These are phyloP conservation scores for Dictyostelium purpureum DNA, from an alignment of 78 protist species.

Conservation along the genomic window DNA sequence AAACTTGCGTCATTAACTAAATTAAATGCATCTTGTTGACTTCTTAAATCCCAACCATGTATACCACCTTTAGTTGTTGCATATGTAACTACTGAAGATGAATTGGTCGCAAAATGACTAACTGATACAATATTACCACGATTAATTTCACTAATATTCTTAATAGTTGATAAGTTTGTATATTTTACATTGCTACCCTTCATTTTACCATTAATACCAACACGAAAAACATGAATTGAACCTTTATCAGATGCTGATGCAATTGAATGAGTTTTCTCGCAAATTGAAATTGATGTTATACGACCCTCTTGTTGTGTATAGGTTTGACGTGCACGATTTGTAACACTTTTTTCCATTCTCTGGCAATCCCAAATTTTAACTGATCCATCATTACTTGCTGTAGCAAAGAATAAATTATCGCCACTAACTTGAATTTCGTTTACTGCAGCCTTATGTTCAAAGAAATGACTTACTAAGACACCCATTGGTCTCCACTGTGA, in stretches of 20 bases:
- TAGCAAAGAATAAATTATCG: conserved; percentile 85
- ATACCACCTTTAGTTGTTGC: conserved; percentile 80
- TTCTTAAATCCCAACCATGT: conserved; percentile 81
- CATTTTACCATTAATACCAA: conserved; percentile 61
- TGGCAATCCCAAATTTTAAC: conserved; percentile 88
- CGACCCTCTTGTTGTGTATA: conserved; percentile 75
- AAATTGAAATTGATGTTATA: conserved; percentile 77
- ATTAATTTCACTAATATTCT: background rate
- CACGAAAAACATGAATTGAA: conserved; percentile 74
- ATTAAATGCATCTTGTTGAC: conserved; percentile 69
- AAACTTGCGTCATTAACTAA: conserved; percentile 40
- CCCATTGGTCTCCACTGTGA: conserved; percentile 82
- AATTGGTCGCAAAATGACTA: conserved; percentile 51
- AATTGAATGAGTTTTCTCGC: conserved; percentile 75
- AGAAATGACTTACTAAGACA: conserved; percentile 81
- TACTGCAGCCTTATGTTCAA: conserved; percentile 82
- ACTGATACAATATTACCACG: conserved; percentile 67
- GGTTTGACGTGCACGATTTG: conserved; percentile 80
- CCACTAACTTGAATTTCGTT: conserved; percentile 81
- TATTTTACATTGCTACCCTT: conserved; percentile 63
- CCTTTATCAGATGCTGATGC: conserved; percentile 76
- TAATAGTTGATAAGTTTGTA: conserved; percentile 66
- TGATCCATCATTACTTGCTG: conserved; percentile 85
- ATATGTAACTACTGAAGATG: conserved; percentile 72
- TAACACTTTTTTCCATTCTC: conserved; percentile 79